Conservation (phyloP, 2,329 filamentous ascomycete genomes). For the Ceratocystis alfenasii region DNA sequence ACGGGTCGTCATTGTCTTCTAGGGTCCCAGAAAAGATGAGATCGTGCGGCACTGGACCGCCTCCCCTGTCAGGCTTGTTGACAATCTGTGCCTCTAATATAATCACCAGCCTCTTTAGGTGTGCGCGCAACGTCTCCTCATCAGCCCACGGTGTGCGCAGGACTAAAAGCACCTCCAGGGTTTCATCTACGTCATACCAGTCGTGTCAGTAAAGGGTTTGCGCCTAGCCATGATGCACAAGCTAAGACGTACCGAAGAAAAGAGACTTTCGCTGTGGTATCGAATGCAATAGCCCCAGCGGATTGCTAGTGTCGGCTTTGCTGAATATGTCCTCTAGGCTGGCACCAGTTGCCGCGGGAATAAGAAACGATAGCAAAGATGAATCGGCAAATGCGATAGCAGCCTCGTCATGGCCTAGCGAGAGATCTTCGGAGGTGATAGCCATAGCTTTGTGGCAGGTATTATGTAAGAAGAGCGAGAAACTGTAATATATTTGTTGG, state of each 20-base stretch:
- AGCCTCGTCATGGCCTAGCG: conserved; percentile 25
- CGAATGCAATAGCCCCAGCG: conserved; percentile 41
- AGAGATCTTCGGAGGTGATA: conserved; percentile 28
- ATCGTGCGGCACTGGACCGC: conserved; percentile 37
- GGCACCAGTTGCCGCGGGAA: conserved; percentile 46
- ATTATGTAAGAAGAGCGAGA: not conserved
- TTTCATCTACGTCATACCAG: conserved; percentile 50
- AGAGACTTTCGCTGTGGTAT: conserved; percentile 52
- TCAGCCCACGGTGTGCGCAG: conserved; percentile 52
- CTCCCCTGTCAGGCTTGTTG: conserved; percentile 41
- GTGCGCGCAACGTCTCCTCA: conserved; percentile 44
- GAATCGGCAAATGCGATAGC: conserved; percentile 42
- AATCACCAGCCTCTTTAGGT: conserved; percentile 51
- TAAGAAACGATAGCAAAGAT: conserved; percentile 48
- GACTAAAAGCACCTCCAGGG: conserved; percentile 54
- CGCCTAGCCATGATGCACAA: not conserved
- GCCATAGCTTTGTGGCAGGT: conserved; percentile 24
- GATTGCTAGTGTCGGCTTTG: conserved; percentile 30
- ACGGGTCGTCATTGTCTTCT: conserved; percentile 38
- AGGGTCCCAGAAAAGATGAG: conserved; percentile 47
- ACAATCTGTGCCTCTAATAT: conserved; percentile 54
- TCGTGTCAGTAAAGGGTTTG: not conserved
- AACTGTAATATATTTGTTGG: not conserved
- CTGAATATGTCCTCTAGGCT: conserved; percentile 42
- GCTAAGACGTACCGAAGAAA: conserved; percentile 53